These are phyloP conservation scores for Linderniella brevidens DNA, from an alignment of 257 asterid genomes.

Conservation along the genomic window DNA sequence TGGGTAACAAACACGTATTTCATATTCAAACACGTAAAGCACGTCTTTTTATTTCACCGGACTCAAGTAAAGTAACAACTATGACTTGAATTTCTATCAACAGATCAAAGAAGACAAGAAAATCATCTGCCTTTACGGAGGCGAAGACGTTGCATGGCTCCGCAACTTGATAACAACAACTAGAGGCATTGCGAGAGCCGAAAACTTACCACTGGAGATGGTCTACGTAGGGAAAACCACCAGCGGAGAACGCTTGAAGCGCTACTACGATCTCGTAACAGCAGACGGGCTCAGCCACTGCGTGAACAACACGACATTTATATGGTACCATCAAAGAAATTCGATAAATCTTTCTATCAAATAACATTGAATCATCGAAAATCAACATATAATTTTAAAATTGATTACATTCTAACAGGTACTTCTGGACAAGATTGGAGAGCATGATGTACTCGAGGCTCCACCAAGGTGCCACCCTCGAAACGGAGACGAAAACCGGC, in stretches of 20 bases:
- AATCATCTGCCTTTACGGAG: constrained; percentile 63
- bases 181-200: constrained; percentile 15
- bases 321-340: constrained; percentile 4
- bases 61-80: neutral
- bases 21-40: neutral
- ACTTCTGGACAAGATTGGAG: constrained; percentile 60
- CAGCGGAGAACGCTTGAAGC: constrained; percentile 19
- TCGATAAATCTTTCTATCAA: too few relatives aligned
- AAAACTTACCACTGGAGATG: constrained; percentile 35
- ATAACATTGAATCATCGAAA: too few relatives aligned
- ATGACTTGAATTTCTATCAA: neutral
- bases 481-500: constrained; percentile 6
- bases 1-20: constrained; percentile 33
- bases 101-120: constrained; percentile 29
- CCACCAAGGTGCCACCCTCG: constrained; percentile 25
- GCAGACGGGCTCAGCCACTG: constrained; percentile 22
- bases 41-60: neutral
- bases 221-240: constrained; percentile 44
- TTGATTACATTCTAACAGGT: constrained; percentile 23
- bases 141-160: constrained; percentile 60
- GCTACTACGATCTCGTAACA: constrained; percentile 16
- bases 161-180: constrained; percentile 21
- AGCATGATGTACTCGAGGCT: constrained; percentile 76
- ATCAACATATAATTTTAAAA: too few relatives aligned
- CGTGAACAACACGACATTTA: constrained; percentile 28